Base-by-base conservation (phyloP, 2,329 filamentous ascomycete species). In the Dothistroma septosporum region DNA sequence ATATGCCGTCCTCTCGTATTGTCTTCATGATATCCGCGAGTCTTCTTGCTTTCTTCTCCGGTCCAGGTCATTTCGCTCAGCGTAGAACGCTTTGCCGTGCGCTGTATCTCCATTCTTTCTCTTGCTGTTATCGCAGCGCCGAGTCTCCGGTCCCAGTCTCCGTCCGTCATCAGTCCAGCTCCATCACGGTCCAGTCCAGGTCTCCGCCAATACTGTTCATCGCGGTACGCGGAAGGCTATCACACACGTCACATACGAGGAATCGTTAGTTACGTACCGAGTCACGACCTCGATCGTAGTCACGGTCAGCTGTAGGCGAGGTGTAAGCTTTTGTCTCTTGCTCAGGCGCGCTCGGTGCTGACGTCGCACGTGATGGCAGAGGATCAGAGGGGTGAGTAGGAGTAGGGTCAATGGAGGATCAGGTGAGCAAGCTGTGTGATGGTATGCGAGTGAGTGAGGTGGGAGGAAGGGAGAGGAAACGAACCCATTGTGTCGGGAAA, bases 171-270 rank as follows among this genome's bases (percentile, higher is more conserved):
- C 44, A 32, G 24, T 59, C 55, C 60, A 55, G 61, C 56, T 59
- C 62, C 60, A 57, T 61, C 62, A 48, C 32, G 58, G 62, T 64
- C 62, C 60, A 61, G 58, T 60, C 62, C 62, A 52, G 62, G n/a
- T 32, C 24, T 44, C 52, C 24, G 53, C 55, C 56, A 37, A 53
- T 35, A 53, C 24, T 53, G 50, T 31, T 28, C 50, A 53, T 53
- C 50, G 21, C 44, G 55, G 53, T 31, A 61, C 53, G 58, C 62
- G 59, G 57, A 58, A 64, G 62, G 60, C 60, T 59, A 16, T 53
- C 50, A 35, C 50, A 59, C 33, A 24, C 24, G 50, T 53, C 52
- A 47, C n/a, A 49, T 44, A 31, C 53, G 47, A 37, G 32, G 33
- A 54, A 24, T 11, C 22, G 53, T 58, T 33, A 58, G 47, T 32